Percentiles rank a stretch among this genome's conserved stretches.
These are phyloP conservation scores for Martiniozyma asiatica DNA, from an alignment of 1,139 yeast species.

Conservation along the genomic window DNA sequence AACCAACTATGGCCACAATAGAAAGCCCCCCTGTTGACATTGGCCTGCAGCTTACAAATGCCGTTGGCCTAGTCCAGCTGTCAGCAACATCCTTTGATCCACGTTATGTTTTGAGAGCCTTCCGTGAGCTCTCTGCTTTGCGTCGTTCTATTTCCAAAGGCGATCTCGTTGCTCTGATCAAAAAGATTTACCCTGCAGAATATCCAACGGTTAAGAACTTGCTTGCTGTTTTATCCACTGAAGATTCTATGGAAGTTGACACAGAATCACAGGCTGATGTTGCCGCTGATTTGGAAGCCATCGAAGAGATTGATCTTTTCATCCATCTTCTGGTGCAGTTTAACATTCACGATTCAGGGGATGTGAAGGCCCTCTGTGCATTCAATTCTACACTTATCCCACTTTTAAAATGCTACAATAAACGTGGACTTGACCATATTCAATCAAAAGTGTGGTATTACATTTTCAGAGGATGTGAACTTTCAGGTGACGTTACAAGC, in stretches of 20 bases:
- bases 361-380: conserved; percentile 35
- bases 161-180: conserved; percentile 43
- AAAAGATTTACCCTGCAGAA: conserved; percentile 38
- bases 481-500: conserved; percentile 43
- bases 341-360: conserved; percentile 52
- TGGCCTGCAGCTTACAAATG: no score
- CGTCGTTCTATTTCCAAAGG: conserved; percentile 51
- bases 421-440: conserved; percentile 75
- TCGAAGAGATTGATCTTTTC: conserved; percentile 76
- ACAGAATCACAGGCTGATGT: conserved; percentile 16
- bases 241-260: conserved; percentile 20
- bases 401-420: conserved; percentile 53
- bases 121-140: conserved; percentile 70
- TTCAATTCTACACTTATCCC: conserved; percentile 46
- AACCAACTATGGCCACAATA: not conserved
- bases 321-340: conserved; percentile 71
- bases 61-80: no score
- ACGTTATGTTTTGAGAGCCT: conserved; percentile 72
- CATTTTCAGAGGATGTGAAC: conserved; percentile 68
- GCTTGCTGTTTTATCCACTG: conserved; percentile 21
- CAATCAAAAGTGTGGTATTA: conserved; percentile 93
- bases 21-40: conserved; percentile 5
- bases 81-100: conserved; percentile 76
- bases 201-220: conserved; percentile 34
- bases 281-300: conserved; percentile 18